Conservation (phyloP, 2,329 filamentous ascomycete species). For the Plenodomus tracheiphilus region DNA sequence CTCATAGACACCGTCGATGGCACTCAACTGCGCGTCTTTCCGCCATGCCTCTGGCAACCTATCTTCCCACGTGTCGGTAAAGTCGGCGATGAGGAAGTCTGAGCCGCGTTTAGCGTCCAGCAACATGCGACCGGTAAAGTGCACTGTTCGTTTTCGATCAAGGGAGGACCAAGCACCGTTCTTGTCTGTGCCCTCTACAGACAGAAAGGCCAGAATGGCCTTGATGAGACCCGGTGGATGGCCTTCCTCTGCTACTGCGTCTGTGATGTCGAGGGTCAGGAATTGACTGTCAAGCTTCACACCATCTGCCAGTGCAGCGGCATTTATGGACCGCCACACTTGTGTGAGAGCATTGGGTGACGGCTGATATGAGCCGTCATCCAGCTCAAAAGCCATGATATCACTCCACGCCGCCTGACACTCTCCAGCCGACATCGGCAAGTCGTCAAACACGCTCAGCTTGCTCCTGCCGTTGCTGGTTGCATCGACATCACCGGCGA, state of each 20-base stretch:
- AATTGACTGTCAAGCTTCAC: slow-evolving; percentile 47
- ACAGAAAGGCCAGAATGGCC: slow-evolving; percentile 44
- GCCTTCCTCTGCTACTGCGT: slow-evolving; percentile 40
- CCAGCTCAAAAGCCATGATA: slow-evolving; percentile 57
- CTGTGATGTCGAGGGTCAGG: slow-evolving; percentile 37
- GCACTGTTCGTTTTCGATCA: slow-evolving; percentile 36
- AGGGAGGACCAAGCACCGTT: slow-evolving; percentile 40
- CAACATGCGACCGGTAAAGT: slow-evolving; percentile 36
- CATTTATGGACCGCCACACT: slow-evolving; percentile 54
- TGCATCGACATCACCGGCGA: slow-evolving; percentile 32
- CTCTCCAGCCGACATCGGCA: slow-evolving; percentile 57
- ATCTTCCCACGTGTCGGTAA: slow-evolving; percentile 44
- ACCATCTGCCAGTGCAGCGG: slow-evolving; percentile 46
- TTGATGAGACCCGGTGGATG: slow-evolving; percentile 43
- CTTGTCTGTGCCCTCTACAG: slow-evolving; percentile 28
- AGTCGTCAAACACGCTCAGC: slow-evolving; percentile 50
- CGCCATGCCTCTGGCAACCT: slow-evolving; percentile 44
- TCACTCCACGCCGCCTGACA: slow-evolving; percentile 56
- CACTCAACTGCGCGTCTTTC: slow-evolving; percentile 34
- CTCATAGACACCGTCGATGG: slow-evolving; percentile 38
- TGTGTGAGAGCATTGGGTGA: slow-evolving; percentile 52
- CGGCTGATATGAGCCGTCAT: slow-evolving; percentile 49
- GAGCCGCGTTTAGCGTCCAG: slow-evolving; percentile 31
- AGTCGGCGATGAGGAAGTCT: slow-evolving; percentile 37
- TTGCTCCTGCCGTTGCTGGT: slow-evolving; percentile 39